Evolutionary conservation across 208 protist species (phyloP).

Genomic region (Trichomonas tenax): DNA sequence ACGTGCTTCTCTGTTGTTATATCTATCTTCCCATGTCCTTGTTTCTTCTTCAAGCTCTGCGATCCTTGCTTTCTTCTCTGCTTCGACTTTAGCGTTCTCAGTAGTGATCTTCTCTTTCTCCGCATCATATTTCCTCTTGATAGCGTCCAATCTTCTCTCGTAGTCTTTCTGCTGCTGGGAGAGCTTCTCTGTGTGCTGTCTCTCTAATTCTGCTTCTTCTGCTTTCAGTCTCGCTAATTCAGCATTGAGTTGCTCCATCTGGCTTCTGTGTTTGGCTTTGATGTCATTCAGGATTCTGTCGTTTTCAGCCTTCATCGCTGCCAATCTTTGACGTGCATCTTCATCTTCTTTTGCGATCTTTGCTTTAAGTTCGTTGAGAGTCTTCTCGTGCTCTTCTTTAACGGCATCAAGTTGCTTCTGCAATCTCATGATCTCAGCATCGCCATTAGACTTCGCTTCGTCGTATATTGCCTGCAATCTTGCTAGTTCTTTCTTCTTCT

Average conservation of each 20-base stretch:
- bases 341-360: not conserved
- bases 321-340: not conserved
- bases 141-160: not conserved
- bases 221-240: not conserved
- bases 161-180: not conserved
- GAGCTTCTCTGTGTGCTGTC: not conserved
- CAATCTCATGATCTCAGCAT: not conserved
- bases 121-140: not conserved
- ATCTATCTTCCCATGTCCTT: not conserved
- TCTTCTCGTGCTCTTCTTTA: not conserved
- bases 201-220: not conserved
- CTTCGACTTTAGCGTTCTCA: not conserved
- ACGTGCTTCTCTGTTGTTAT: not conserved
- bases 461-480: not conserved
- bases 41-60: conserved; percentile 1
- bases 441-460: not conserved
- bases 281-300: not conserved
- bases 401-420: not conserved
- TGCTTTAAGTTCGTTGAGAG: not conserved
- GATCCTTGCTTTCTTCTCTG: not conserved
- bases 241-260: not conserved
- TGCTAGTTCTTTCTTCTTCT: not conserved
- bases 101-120: not conserved
- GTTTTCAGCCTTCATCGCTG: not conserved
- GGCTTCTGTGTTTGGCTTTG: not conserved